Percentiles rank a stretch among this genome's conserved stretches.
Evolutionary conservation across 805 yeast species (phyloP).

Genomic region (Candida ponderosae): DNA sequence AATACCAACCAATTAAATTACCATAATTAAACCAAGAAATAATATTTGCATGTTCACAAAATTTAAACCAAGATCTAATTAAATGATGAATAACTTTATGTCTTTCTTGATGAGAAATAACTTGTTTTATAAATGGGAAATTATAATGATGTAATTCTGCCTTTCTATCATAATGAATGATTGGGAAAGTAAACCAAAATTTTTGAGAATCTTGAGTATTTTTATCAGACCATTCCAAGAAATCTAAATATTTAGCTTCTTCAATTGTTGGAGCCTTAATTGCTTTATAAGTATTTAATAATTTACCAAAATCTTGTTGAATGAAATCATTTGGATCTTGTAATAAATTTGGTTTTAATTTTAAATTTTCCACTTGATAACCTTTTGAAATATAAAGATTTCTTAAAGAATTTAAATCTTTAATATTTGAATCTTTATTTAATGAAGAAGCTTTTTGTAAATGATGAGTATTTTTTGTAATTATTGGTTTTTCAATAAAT

Average conservation of each 20-base stretch:
- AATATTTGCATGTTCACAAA: conserved; percentile 31
- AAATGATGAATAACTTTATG: conserved; percentile 35
- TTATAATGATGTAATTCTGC: conserved; percentile 23
- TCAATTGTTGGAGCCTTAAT: conserved; percentile 10
- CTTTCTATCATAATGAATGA: conserved; percentile 13
- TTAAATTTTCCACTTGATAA: conserved; percentile 5
- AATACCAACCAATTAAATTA: conserved; percentile 52
- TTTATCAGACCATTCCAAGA: conserved; percentile 16
- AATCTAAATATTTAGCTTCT: conserved; percentile 17
- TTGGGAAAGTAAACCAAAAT: conserved; percentile 21
- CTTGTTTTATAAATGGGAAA: conserved; percentile 23
- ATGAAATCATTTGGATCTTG: conserved; percentile 12
- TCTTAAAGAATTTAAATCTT: background rate
- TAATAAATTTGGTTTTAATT: conserved; percentile 4
- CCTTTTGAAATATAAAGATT: conserved; percentile 5
- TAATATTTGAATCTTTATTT: background rate
- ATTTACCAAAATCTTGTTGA: conserved; percentile 9
- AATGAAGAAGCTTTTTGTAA: too few relatives aligned
- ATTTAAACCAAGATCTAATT: conserved; percentile 45
- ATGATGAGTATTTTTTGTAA: conserved; percentile 5
- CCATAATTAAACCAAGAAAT: conserved; percentile 64
- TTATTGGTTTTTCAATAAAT: conserved; percentile 4
- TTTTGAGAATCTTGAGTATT: conserved; percentile 14
- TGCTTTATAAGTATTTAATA: conserved; percentile 6
- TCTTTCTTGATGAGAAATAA: conserved; percentile 22